A percentile compares a stretch with the other conserved stretches of the same genome.
These are phyloP conservation scores for Leccinum barrowsii DNA, from an alignment of 768 basidiomycete genomes.

Conservation along the genomic window DNA sequence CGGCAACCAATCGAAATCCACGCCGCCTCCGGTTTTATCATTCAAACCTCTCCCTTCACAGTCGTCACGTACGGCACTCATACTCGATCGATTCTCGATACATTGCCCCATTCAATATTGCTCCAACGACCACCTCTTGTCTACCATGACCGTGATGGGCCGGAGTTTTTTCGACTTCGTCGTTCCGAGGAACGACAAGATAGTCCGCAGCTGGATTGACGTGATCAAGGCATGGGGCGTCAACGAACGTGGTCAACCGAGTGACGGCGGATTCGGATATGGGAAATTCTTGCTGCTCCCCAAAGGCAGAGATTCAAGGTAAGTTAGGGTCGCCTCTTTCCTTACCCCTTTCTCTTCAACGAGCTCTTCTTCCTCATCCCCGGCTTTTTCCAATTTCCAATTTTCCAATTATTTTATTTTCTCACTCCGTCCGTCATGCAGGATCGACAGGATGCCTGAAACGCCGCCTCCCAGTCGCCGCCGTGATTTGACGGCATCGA, in stretches of 20 bases:
- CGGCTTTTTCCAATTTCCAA: neutral
- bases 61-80: conserved; percentile 73
- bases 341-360: neutral
- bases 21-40: conserved; percentile 34
- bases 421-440: conserved; percentile 4
- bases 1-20: conserved; percentile 2
- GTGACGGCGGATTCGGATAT: conserved; percentile 82
- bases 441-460: conserved; percentile 28
- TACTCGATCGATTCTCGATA: conserved; percentile 72
- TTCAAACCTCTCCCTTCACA: conserved; percentile 66
- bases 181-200: conserved; percentile 53
- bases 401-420: neutral
- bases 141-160: conserved; percentile 54
- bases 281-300: conserved; percentile 60
- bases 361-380: neutral
- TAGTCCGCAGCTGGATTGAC: conserved; percentile 71
- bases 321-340: neutral
- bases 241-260: conserved; percentile 78
- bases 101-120: conserved; percentile 66
- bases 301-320: conserved; percentile 62
- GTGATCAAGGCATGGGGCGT: conserved; percentile 81
- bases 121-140: conserved; percentile 67
- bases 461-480: conserved; percentile 29
- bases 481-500: conserved; percentile 22
- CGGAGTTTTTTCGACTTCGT: conserved; percentile 79